Conservation (phyloP, 352 stramenopile species). For the Pythium utonaiense region DNA sequence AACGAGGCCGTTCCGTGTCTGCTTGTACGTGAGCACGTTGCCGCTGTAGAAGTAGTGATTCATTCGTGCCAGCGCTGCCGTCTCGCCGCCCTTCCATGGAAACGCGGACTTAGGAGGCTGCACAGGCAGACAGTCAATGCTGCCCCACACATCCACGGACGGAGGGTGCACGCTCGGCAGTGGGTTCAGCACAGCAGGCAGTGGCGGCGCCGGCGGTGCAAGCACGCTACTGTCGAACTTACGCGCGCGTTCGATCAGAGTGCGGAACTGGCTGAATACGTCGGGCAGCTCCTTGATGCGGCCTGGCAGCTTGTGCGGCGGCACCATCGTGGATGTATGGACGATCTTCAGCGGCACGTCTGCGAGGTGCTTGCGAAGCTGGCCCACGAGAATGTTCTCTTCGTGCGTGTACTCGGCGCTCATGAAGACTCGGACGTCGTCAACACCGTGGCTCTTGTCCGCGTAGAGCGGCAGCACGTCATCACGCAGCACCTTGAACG, state of each 20-base stretch:
- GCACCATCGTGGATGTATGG: slow-evolving; percentile 18
- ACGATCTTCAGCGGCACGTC: slow-evolving; percentile 12
- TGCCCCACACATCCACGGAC: slow-evolving; percentile 2
- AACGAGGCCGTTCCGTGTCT: slow-evolving; percentile 16
- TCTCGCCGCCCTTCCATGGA: slow-evolving; percentile 15
- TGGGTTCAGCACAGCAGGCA: neutral
- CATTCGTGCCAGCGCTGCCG: slow-evolving; percentile 5
- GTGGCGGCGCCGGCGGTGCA: neutral
- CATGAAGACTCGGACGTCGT: slow-evolving; percentile 13
- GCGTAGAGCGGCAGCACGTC: slow-evolving; percentile 8
- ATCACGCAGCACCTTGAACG: slow-evolving; percentile 7
- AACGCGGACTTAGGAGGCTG: slow-evolving; percentile 13
- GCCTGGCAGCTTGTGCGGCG: slow-evolving; percentile 13
- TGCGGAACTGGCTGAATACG: slow-evolving; percentile 17
- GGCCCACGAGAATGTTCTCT: slow-evolving; percentile 15
- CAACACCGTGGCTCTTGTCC: neutral
- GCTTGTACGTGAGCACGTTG: slow-evolving; percentile 17
- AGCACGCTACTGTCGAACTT: slow-evolving; percentile 8
- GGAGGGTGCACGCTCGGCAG: neutral
- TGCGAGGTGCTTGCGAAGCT: neutral
- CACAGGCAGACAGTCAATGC: neutral
- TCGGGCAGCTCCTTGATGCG: slow-evolving; percentile 14
- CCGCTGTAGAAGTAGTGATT: slow-evolving; percentile 10
- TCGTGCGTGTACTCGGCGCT: slow-evolving; percentile 21
- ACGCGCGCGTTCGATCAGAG: slow-evolving; percentile 11